phyloP scores from a whole-genome alignment of 2,329 filamentous ascomycete genomes.

The Drechslera avenae region DNA sequence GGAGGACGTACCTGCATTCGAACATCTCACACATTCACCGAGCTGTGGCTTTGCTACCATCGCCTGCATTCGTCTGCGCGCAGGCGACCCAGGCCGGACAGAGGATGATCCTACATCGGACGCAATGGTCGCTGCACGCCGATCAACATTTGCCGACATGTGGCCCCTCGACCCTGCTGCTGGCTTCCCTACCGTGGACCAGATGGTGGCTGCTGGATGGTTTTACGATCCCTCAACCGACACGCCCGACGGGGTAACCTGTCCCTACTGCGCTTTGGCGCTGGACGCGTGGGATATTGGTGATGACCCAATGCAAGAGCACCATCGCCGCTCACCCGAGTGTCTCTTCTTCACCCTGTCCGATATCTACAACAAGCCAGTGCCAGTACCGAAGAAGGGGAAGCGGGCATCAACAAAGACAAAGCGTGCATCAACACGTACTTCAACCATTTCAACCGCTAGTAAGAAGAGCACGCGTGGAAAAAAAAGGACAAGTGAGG shows the following conservation, averaged over 20 bases:
- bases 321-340: slow-evolving; percentile 75
- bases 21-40: slow-evolving; percentile 83
- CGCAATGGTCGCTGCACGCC: slow-evolving; percentile 75
- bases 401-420: slow-evolving; percentile 32
- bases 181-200: slow-evolving; percentile 53
- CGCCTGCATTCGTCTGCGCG: slow-evolving; percentile 59
- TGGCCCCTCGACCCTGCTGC: slow-evolving; percentile 78
- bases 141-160: slow-evolving; percentile 77
- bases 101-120: slow-evolving; percentile 75
- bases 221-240: slow-evolving; percentile 85
- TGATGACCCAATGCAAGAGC: slow-evolving; percentile 91
- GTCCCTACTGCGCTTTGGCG: slow-evolving; percentile 85
- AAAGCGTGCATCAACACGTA: slow-evolving; percentile 34
- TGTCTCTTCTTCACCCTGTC: slow-evolving; percentile 81
- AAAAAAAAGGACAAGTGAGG: slow-evolving; percentile 27
- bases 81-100: slow-evolving; percentile 66
- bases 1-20: slow-evolving; percentile 78
- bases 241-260: slow-evolving; percentile 87
- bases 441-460: slow-evolving; percentile 19
- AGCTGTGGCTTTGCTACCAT: slow-evolving; percentile 86
- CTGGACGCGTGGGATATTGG: slow-evolving; percentile 94
- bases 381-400: slow-evolving; percentile 30
- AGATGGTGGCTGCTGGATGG: slow-evolving; percentile 93
- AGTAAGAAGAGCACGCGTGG: slow-evolving; percentile 24
- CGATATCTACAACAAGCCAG: slow-evolving; percentile 57